phyloP scores from a whole-genome alignment of 2,329 filamentous ascomycete species.

The Aaosphaeria arxii region DNA sequence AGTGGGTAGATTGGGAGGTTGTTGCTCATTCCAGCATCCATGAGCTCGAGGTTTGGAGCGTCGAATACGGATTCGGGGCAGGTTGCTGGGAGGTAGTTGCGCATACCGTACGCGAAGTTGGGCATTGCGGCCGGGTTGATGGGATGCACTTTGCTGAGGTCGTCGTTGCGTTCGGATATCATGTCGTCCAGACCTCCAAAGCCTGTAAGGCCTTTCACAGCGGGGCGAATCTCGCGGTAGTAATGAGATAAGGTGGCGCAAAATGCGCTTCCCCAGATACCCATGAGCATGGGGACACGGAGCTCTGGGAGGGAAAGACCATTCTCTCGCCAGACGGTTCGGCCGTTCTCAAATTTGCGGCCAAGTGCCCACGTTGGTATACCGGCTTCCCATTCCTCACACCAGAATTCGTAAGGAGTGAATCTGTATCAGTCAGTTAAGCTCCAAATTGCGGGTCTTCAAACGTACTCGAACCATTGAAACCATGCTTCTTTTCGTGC shows the following conservation, averaged over 20 bases:
- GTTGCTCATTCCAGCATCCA: conserved; percentile 99
- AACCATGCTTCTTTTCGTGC: conserved; percentile 76
- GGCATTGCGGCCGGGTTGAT: conserved; percentile 89
- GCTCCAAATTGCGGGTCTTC: neutral
- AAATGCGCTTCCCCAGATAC: conserved; percentile 95
- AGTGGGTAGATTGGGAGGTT: conserved; percentile 95
- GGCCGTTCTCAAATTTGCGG: conserved; percentile 72
- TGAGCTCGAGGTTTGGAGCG: conserved; percentile 62
- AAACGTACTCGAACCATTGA: conserved; percentile 85
- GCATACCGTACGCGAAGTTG: conserved; percentile 83
- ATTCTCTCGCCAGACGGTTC: conserved; percentile 60
- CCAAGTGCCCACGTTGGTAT: conserved; percentile 95
- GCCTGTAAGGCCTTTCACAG: conserved; percentile 71
- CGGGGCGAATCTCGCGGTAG: conserved; percentile 86
- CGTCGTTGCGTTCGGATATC: conserved; percentile 77
- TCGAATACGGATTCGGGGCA: conserved; percentile 75
- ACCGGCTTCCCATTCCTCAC: conserved; percentile 84
- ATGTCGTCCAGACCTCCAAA: conserved; percentile 76
- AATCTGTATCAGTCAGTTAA: conserved; percentile 18
- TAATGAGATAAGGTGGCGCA: conserved; percentile 95
- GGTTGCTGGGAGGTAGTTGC: conserved; percentile 68
- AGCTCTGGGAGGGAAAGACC: conserved; percentile 77
- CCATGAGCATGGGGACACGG: conserved; percentile 78
- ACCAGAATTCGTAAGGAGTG: conserved; percentile 92
- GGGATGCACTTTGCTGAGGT: conserved; percentile 87